phyloP scores from a whole-genome alignment of 116 monocot species.

The Phalaenopsis hybrid region DNA sequence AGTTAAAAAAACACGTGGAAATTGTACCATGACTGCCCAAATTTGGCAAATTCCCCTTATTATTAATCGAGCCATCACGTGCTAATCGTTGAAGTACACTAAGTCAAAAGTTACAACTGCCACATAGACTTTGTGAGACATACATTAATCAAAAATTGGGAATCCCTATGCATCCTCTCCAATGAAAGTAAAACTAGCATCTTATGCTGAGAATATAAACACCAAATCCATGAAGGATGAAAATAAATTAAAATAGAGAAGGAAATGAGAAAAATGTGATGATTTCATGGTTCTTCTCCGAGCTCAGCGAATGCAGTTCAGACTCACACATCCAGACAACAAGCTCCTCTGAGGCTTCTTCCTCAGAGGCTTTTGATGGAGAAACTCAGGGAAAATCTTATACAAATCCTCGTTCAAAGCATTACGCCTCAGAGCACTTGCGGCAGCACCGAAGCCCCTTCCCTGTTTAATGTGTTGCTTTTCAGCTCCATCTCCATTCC shows the following conservation, averaged over 20 bases:
- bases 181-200: too few relatives aligned
- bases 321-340: constrained; percentile 13
- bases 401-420: constrained; percentile 18
- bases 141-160: too few relatives aligned
- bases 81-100: too few relatives aligned
- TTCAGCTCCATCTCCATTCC: background rate
- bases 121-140: too few relatives aligned
- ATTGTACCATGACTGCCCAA: too few relatives aligned
- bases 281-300: background rate
- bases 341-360: constrained; percentile 15
- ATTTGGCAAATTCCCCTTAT: too few relatives aligned
- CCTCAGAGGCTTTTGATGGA: constrained; percentile 15
- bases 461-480: constrained; percentile 10
- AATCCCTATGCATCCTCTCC: too few relatives aligned
- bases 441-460: constrained; percentile 1
- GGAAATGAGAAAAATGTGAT: background rate
- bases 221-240: background rate
- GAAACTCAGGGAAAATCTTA: constrained; percentile 19
- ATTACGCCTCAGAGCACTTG: background rate
- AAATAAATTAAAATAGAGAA: background rate
- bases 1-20: too few relatives aligned
- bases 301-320: constrained; percentile 8
- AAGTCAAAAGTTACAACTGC: too few relatives aligned
- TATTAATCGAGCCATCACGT: too few relatives aligned
- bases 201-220: too few relatives aligned